Base-by-base conservation (phyloP, 2,329 filamentous ascomycete genomes). In the Colletotrichum echinochloae region DNA sequence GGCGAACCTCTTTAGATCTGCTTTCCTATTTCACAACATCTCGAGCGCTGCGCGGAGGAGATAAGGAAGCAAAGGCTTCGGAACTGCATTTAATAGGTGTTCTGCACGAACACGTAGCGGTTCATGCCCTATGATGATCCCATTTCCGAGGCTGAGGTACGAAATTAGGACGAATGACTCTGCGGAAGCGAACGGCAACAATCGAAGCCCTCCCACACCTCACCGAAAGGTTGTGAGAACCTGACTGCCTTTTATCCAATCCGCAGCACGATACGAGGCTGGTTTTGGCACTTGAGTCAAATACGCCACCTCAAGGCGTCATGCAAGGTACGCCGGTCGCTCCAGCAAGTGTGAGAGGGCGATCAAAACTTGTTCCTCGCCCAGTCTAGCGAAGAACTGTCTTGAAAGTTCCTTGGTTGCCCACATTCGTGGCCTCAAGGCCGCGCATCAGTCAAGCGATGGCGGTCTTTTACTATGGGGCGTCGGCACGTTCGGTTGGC, bases 271-370 rank as follows among this genome's bases (percentile, higher is more conserved):
- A 54, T 37, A 46, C 56, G 52, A 70, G 57, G 57, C 57, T 59
- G 30, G 54, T 30, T 48, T 66, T 30, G 18, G 56, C 26, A 71
- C 16, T 28, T 67, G 52, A 62, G 57, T 72, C 69, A 63, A 55
- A 68, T 60, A 66, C 69, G 71, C 70, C 73, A 74, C 73, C 59
- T 49, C 62, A 66, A 74, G 64, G 70, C 73, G 73, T 73, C 71
- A 76, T 75, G 76, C 75, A 77, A 72, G 62, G 70, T 70, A 73
- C 72, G 52, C 64, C 57, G 51, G 63, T 66, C 56, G 55, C 55
- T 60, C 41, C 35, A 37, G 41, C 37, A 67, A 67, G 44, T 52
- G 64, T 59, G 44, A 33, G 35, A 70, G 44, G 57, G 57, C 51
- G 44, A 59, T 62, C 67, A 62, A 63, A 70, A 70, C 57, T 48